Percentiles rank a stretch among this genome's conserved stretches.
These are phyloP conservation scores for Cavenderia fasciculata DNA, from an alignment of 78 protist genomes.

Conservation along the genomic window DNA sequence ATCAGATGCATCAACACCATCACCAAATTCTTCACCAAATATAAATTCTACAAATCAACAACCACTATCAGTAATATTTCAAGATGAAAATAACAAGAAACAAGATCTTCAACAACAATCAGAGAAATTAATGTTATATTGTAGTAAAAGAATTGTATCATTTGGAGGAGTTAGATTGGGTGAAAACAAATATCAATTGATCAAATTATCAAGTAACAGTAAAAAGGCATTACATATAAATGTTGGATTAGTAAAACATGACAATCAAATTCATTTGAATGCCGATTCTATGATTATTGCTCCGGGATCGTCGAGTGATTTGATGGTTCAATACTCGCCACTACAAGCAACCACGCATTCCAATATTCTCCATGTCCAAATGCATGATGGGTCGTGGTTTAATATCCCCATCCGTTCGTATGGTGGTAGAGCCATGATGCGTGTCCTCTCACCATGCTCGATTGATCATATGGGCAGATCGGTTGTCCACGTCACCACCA, in stretches of 20 bases:
- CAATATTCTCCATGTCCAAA: background rate
- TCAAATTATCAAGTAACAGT: conserved; percentile 9
- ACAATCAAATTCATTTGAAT: background rate
- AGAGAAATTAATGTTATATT: conserved; percentile 4
- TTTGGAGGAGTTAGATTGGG: conserved; percentile 71
- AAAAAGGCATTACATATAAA: conserved; percentile 15
- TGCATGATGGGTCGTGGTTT: background rate
- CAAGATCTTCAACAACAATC: background rate
- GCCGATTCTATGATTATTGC: background rate
- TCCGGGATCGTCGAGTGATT: background rate
- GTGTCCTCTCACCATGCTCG: conserved; percentile 10
- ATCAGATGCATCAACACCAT: no score
- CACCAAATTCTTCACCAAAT: no score
- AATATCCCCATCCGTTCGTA: conserved; percentile 27
- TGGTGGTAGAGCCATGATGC: conserved; percentile 42
- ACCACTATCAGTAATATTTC: background rate
- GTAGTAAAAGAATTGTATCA: conserved; percentile 3
- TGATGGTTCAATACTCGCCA: conserved; percentile 38
- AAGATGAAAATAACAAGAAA: background rate
- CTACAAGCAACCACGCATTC: conserved; percentile 18
- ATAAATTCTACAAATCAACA: background rate
- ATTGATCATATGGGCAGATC: background rate
- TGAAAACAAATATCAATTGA: background rate
- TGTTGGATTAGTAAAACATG: background rate
- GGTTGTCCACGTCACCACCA: conserved; percentile 26